Evolutionary conservation across 345 rosid species (phyloP).

Genomic region (Hevea brasiliensis): DNA sequence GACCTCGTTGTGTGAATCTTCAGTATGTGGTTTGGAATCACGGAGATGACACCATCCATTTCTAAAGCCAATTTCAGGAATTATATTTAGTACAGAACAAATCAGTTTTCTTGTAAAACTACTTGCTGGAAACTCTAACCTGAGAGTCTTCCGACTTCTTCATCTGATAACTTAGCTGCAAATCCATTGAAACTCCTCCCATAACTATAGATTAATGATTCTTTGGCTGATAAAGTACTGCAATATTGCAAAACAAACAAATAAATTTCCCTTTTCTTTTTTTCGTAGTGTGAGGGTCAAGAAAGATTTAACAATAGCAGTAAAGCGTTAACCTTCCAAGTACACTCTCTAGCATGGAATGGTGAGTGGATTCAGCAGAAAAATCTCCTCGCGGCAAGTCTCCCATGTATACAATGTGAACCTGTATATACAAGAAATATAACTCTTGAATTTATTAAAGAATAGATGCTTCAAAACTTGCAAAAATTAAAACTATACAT

Average conservation of each 20-base stretch:
- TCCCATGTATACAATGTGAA: slow-evolving; percentile 44
- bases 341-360: slow-evolving; percentile 34
- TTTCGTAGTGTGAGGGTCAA: too few relatives aligned
- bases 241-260: not conserved
- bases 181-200: slow-evolving; percentile 16
- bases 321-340: slow-evolving; percentile 29
- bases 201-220: not conserved
- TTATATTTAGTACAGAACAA: too few relatives aligned
- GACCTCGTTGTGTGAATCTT: slow-evolving; percentile 31
- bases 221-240: not conserved
- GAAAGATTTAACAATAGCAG: not conserved
- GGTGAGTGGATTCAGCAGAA: slow-evolving; percentile 10
- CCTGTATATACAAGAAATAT: slow-evolving; percentile 7
- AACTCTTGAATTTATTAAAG: not conserved
- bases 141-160: slow-evolving; percentile 5
- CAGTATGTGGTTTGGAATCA: slow-evolving; percentile 18
- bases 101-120: too few relatives aligned
- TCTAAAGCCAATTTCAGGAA: not conserved
- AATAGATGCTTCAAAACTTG: not conserved
- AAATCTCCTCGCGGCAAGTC: slow-evolving; percentile 17
- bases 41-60: slow-evolving; percentile 28
- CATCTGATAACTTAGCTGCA: slow-evolving; percentile 13
- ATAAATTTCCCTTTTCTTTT: too few relatives aligned
- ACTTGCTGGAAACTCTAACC: not conserved
- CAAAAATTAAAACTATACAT: not conserved